Conservation (phyloP, 2,329 filamentous ascomycete species). For the Plectosphaerella sp. region DNA sequence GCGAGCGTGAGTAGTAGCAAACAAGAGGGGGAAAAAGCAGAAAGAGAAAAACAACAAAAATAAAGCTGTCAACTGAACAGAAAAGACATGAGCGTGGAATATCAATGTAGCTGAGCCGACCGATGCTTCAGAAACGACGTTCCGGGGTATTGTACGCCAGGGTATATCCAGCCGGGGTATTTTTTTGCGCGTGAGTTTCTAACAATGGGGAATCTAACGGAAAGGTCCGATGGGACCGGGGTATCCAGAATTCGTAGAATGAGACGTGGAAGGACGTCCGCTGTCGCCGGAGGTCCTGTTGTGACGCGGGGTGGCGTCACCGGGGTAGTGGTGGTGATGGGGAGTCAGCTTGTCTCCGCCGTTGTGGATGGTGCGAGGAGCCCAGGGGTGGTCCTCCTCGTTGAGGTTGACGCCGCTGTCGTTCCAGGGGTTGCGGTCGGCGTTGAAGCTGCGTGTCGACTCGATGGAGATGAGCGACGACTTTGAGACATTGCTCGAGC, state of each 20-base stretch:
- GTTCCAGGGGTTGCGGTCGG: constrained; percentile 96
- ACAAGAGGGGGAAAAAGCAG: constrained; percentile 7
- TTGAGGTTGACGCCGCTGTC: constrained; percentile 92
- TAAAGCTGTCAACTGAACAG: constrained; percentile 17
- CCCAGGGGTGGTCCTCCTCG: constrained; percentile 75
- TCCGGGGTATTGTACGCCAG: constrained; percentile 56
- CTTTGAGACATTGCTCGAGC: constrained; percentile 85
- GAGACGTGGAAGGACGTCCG: constrained; percentile 87
- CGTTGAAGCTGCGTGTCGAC: constrained; percentile 83
- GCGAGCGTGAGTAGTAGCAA: too few relatives aligned
- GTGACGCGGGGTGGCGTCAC: constrained; percentile 81
- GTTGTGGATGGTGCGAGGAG: constrained; percentile 59
- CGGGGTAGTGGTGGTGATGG: constrained; percentile 60
- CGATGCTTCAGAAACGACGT: constrained; percentile 38
- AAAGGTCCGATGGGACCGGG: constrained; percentile 86
- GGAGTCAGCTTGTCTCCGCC: constrained; percentile 51
- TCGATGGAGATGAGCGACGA: constrained; percentile 95
- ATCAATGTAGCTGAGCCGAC: constrained; percentile 35
- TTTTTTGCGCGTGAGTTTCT: constrained; percentile 49
- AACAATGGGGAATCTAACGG: constrained; percentile 61
- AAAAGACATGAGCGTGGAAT: constrained; percentile 26
- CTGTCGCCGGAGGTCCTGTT: constrained; percentile 84
- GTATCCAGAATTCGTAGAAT: constrained; percentile 96
- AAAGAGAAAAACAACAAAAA: constrained; percentile 13
- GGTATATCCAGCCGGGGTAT: constrained; percentile 64